Evolutionary conservation across 2,329 filamentous ascomycete species (phyloP).

Genomic region (Davidsoniella neocaledoniae): DNA sequence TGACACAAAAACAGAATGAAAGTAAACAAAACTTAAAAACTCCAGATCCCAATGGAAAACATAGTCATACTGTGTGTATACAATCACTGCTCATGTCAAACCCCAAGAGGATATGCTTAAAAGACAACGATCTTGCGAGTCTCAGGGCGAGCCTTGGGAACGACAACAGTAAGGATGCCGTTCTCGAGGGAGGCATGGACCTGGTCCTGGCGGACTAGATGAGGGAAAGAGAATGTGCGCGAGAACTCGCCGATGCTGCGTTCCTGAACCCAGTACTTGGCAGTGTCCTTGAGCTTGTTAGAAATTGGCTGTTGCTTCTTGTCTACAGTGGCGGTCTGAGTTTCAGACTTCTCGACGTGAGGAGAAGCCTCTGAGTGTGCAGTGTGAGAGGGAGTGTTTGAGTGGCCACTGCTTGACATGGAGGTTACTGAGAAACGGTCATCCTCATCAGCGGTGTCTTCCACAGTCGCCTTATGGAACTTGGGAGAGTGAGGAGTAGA

Average conservation of each 20-base stretch:
- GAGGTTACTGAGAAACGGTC: constrained; percentile 15
- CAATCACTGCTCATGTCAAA: background rate
- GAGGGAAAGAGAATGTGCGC: constrained; percentile 51
- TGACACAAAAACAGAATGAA: too few species aligned
- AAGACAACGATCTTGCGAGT: constrained; percentile 37
- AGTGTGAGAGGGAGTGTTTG: constrained; percentile 11
- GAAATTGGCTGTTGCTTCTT: constrained; percentile 9
- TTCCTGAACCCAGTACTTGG: constrained; percentile 56
- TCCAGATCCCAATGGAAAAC: too few species aligned
- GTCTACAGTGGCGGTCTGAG: constrained; percentile 12
- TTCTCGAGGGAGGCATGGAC: constrained; percentile 48
- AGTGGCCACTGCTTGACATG: constrained; percentile 5
- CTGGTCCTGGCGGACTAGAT: constrained; percentile 43
- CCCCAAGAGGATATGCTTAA: constrained; percentile 19
- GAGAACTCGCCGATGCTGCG: constrained; percentile 50
- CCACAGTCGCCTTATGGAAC: constrained; percentile 44
- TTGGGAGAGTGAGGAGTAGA: constrained; percentile 18
- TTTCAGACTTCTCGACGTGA: constrained; percentile 23
- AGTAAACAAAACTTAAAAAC: too few species aligned
- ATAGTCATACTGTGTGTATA: too few species aligned
- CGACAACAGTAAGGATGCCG: constrained; percentile 44
- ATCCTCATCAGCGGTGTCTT: constrained; percentile 30
- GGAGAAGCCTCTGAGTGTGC: constrained; percentile 14
- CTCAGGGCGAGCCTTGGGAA: constrained; percentile 48
- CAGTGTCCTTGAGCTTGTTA: background rate